Evolutionary conservation across 75 land plant genomes (phyloP).

Genomic region (Pseudotsuga menziesii): DNA sequence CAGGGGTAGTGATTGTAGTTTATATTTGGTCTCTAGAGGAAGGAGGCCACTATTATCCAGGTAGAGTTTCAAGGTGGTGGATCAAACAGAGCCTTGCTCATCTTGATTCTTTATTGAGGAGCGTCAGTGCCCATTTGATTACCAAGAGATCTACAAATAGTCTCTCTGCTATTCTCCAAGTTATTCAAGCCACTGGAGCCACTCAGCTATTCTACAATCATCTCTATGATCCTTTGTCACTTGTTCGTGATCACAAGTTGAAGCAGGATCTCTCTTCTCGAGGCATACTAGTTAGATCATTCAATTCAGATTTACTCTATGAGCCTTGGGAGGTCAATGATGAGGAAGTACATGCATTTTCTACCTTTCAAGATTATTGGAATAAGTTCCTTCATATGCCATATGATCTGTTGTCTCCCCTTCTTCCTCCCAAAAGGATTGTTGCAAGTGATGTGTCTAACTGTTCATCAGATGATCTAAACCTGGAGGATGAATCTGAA

Average conservation of each 20-base stretch:
- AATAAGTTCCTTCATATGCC: slow-evolving; percentile 85
- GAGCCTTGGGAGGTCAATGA: slow-evolving; percentile 93
- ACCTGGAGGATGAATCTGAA: slow-evolving; percentile 78
- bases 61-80: too few relatives aligned
- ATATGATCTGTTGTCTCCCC: slow-evolving; percentile 77
- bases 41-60: too few relatives aligned
- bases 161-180: too few relatives aligned
- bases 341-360: slow-evolving; percentile 64
- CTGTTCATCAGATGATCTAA: slow-evolving; percentile 55
- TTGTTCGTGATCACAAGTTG: slow-evolving; percentile 75
- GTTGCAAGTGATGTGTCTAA: slow-evolving; percentile 53
- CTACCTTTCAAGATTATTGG: slow-evolving; percentile 68
- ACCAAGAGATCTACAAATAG: too few relatives aligned
- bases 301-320: slow-evolving; percentile 86
- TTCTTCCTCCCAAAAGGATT: slow-evolving; percentile 76
- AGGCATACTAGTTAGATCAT: slow-evolving; percentile 63
- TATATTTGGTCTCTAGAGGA: too few relatives aligned
- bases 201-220: too few relatives aligned
- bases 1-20: too few relatives aligned
- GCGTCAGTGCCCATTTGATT: too few relatives aligned
- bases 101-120: too few relatives aligned
- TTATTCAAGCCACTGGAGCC: too few relatives aligned
- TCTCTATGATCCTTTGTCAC: slow-evolving; percentile 80
- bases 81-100: too few relatives aligned
- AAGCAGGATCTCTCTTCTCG: slow-evolving; percentile 66